phyloP scores from a whole-genome alignment of 768 basidiomycete genomes.

The Mycena capillaripes region DNA sequence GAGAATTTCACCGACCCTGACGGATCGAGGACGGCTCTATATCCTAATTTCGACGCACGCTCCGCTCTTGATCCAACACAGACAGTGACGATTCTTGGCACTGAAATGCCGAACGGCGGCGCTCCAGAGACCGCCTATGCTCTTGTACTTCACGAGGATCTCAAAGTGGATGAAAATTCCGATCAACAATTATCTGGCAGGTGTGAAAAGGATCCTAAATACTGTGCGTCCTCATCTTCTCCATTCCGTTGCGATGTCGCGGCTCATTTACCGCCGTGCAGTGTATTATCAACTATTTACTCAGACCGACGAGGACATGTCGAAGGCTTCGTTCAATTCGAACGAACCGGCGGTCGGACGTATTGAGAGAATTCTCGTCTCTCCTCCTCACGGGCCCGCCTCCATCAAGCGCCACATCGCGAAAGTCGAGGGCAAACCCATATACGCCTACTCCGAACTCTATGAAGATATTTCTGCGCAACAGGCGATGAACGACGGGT shows the following conservation, averaged over 20 bases:
- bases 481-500: no score
- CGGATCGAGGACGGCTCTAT: no score
- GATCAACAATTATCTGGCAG: no score
- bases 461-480: not conserved
- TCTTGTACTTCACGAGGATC: no score
- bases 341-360: not conserved
- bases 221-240: not conserved
- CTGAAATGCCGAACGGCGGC: no score
- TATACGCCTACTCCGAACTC: not conserved
- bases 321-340: not conserved
- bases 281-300: slow-evolving; percentile 23
- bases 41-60: no score
- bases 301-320: not conserved
- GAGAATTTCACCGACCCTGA: slow-evolving; percentile 13
- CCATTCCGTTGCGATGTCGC: not conserved
- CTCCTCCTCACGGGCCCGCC: not conserved
- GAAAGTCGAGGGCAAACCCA: not conserved
- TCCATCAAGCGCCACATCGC: slow-evolving; percentile 1
- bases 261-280: no score
- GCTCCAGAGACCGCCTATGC: no score
- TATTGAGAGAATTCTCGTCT: not conserved
- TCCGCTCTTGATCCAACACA: no score
- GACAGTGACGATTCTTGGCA: no score
- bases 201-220: no score
- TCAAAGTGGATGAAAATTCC: no score